Base-by-base conservation (phyloP, 2,329 filamentous ascomycete genomes). In the Ascosphaera apis region DNA sequence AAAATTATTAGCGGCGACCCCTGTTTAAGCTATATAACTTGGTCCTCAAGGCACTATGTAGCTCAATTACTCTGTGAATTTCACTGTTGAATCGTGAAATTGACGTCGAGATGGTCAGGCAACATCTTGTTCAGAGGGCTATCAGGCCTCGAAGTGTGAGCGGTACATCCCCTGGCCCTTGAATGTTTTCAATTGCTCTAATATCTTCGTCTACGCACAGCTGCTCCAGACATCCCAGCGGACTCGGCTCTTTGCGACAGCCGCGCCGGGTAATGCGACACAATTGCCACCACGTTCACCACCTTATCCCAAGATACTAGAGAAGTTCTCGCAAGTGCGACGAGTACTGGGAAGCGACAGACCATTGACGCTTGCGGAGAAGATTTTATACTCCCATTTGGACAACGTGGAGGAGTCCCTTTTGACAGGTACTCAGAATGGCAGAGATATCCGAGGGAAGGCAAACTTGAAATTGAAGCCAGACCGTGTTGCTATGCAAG, bases 401-500 rank as follows among this genome's bases (percentile, higher is more conserved):
- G 76, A 88, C 58, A 79, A 82, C 50, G 71, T 75, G 4, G 84
- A 92, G 57, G 83, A 91, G 54, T 84, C 82, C 27, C 69, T 98
- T 36, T 65, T 92, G 41, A 72, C 69, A 36, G 72, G 73, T 50
- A 93, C 84, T 35, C 69, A 81, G 56, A 81, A 84, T 67, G 86
- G 84, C 45, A 69, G 69, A 36, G 69, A 76, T 49, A 76, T 98
- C 42, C 73, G 88, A 31, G 86, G 86, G 45, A 73, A 73, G 51
- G 84, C 83, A 35, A 95, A 91, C 53, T 67, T 98, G 58, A 91
- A 91, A 63, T 76, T 98, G 56, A 92, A 92, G 58, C 88, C 88
- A 15, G 88, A 98, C 56, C 72, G 88, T 36, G 88, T 95, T 46
- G 91, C 91, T 44, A 98, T 98, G 88, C 88, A 98, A 60, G 88